Evolutionary conservation across 2,329 filamentous ascomycete species (phyloP).

Genomic region (Trichothecium sympodiale): DNA sequence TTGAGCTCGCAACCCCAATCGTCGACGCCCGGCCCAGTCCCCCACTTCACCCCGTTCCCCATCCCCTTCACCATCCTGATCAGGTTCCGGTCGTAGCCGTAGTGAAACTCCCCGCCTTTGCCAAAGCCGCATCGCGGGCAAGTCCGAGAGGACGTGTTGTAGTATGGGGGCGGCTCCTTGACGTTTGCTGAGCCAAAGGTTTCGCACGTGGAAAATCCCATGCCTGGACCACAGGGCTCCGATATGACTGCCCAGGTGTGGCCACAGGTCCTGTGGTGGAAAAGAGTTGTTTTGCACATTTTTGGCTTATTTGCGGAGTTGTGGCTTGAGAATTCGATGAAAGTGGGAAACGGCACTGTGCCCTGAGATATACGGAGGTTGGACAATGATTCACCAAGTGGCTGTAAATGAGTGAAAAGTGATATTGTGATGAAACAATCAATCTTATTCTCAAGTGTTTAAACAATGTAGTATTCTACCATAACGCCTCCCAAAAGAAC

Average conservation of each 20-base stretch:
- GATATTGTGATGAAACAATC: no score
- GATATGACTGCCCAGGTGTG: constrained; percentile 41
- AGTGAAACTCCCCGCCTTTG: constrained; percentile 7
- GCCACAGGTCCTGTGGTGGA: constrained; percentile 34
- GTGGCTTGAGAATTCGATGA: no score
- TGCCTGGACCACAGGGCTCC: constrained; percentile 33
- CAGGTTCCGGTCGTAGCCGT: constrained; percentile 33
- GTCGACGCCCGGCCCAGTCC: constrained; percentile 28
- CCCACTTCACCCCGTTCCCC: constrained; percentile 34
- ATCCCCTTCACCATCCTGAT: constrained; percentile 33
- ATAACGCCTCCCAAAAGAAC: no score
- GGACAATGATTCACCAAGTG: no score
- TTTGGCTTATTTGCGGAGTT: no score
- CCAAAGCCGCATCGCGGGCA: constrained; percentile 31
- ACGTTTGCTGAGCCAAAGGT: constrained; percentile 20
- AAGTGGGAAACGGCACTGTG: no score
- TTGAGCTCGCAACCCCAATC: constrained; percentile 25
- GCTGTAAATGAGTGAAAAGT: no score
- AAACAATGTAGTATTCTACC: no score
- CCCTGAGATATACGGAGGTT: no score
- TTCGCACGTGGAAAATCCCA: constrained; percentile 38
- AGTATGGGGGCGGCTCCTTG: constrained; percentile 22
- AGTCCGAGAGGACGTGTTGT: constrained; percentile 22
- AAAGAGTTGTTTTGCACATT: constrained; percentile 40
- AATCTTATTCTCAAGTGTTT: no score